These are phyloP conservation scores for Aspergillus sp. DNA, from an alignment of 2,329 filamentous ascomycete species.

Conservation along the genomic window DNA sequence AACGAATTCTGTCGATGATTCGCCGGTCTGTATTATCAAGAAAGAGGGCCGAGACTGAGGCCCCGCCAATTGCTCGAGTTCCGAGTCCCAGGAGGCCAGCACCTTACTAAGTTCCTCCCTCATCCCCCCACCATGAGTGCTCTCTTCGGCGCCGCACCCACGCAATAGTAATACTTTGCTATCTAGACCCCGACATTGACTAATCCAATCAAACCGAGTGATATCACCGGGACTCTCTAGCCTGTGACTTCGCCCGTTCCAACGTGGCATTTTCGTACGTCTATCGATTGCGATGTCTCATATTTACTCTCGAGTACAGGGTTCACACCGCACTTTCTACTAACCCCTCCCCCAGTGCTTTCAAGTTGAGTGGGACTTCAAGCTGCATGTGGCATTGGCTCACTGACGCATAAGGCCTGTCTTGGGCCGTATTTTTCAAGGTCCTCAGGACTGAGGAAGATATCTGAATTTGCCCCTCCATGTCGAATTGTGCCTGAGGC, in stretches of 20 bases:
- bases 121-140: slow-evolving; percentile 14
- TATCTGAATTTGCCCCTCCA: slow-evolving; percentile 4
- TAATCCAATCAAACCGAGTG: slow-evolving; percentile 16
- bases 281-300: not conserved
- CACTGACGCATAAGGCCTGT: not conserved
- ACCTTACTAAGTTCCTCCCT: not conserved
- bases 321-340: slow-evolving; percentile 5
- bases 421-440: not conserved
- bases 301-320: not conserved
- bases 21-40: slow-evolving; percentile 29
- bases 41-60: slow-evolving; percentile 36
- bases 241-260: not conserved
- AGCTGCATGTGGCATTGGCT: not conserved
- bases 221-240: not conserved
- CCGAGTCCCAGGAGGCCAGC: not conserved
- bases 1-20: slow-evolving; percentile 40
- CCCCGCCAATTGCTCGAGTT: slow-evolving; percentile 16
- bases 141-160: slow-evolving; percentile 2
- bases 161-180: slow-evolving; percentile 4
- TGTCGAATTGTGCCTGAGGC: not conserved
- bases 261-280: not conserved
- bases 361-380: not conserved
- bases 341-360: not conserved
- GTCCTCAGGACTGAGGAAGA: slow-evolving; percentile 5
- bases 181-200: slow-evolving; percentile 22